Conservation (phyloP, 2,329 filamentous ascomycete species). For the Raffaelea deltoideospora region DNA sequence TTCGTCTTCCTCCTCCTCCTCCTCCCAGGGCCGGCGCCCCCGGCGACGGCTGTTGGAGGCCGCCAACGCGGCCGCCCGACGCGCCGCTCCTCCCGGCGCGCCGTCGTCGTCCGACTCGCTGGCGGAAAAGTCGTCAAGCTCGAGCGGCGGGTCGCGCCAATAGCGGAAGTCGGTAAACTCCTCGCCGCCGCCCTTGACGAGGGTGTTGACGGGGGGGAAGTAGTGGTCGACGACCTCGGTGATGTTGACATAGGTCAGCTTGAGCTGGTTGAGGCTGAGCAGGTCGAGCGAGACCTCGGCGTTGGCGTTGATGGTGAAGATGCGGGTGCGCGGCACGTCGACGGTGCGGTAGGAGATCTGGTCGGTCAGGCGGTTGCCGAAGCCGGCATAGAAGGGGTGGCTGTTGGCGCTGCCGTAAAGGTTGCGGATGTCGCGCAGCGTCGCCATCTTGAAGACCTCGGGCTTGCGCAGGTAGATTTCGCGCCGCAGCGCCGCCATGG, state of each 20-base stretch:
- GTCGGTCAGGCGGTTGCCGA: constrained; percentile 91
- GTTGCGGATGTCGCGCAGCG: constrained; percentile 80
- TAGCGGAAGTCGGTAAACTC: constrained; percentile 96
- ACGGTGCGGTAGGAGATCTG: constrained; percentile 92
- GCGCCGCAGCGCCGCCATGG: constrained; percentile 78
- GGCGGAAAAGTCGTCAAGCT: constrained; percentile 77
- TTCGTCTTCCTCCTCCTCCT: constrained; percentile 13
- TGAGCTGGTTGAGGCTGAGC: constrained; percentile 81
- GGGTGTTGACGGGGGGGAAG: constrained; percentile 78
- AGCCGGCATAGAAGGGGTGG: constrained; percentile 90
- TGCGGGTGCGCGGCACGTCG: constrained; percentile 83
- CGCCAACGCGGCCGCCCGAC: neutral
- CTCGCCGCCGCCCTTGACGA: constrained; percentile 81
- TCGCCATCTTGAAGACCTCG: constrained; percentile 99
- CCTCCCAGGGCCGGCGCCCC: neutral
- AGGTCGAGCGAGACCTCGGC: constrained; percentile 88
- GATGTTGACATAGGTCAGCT: constrained; percentile 94
- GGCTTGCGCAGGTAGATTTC: constrained; percentile 94
- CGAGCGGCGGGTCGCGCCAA: constrained; percentile 75
- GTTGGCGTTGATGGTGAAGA: constrained; percentile 95
- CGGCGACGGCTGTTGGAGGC: neutral
- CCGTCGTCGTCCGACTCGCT: constrained; percentile 44
- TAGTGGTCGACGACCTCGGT: constrained; percentile 96
- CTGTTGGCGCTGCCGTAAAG: constrained; percentile 64
- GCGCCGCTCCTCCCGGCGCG: constrained; percentile 27